Evolutionary conservation across 106 monocot genomes (phyloP).

Genomic region (Dendrobium chrysotoxum): DNA sequence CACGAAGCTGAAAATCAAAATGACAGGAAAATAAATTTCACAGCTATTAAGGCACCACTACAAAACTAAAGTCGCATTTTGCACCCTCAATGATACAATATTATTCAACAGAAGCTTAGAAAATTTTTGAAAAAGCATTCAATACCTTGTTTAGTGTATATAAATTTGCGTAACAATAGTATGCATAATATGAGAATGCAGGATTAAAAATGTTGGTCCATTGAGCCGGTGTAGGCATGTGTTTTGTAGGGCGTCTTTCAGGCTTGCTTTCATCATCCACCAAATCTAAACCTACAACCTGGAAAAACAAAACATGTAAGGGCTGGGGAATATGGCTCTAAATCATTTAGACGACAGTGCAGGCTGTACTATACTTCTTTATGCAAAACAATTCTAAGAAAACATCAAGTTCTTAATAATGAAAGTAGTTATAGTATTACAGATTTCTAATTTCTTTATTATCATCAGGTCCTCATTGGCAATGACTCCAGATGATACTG

Average conservation of each 20-base stretch:
- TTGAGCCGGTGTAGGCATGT: constrained; percentile 92
- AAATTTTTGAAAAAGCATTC: neutral
- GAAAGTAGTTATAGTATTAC: too few species aligned
- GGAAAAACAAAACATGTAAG: constrained; percentile 8
- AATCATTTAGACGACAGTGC: neutral
- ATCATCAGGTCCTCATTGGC: too few species aligned
- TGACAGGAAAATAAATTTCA: neutral
- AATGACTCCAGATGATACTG: too few species aligned
- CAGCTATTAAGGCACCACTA: neutral
- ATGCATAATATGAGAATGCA: constrained; percentile 93
- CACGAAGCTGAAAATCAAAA: constrained; percentile 61
- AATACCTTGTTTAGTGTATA: constrained; percentile 89
- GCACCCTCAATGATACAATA: neutral
- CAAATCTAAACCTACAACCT: constrained; percentile 99
- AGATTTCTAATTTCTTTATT: too few species aligned
- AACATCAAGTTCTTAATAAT: neutral
- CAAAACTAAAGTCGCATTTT: neutral
- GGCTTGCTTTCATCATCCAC: constrained; percentile 99
- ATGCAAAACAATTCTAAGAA: neutral
- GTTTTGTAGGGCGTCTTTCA: constrained; percentile 96
- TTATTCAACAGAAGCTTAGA: neutral
- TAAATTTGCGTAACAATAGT: constrained; percentile 95
- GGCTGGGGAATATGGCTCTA: neutral
- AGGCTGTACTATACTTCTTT: neutral
- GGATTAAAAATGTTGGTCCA: constrained; percentile 98